A percentile compares a stretch with the other conserved stretches of the same genome.
phyloP scores from a whole-genome alignment of 805 yeast species.

The Blastobotrys mokoenaii region DNA sequence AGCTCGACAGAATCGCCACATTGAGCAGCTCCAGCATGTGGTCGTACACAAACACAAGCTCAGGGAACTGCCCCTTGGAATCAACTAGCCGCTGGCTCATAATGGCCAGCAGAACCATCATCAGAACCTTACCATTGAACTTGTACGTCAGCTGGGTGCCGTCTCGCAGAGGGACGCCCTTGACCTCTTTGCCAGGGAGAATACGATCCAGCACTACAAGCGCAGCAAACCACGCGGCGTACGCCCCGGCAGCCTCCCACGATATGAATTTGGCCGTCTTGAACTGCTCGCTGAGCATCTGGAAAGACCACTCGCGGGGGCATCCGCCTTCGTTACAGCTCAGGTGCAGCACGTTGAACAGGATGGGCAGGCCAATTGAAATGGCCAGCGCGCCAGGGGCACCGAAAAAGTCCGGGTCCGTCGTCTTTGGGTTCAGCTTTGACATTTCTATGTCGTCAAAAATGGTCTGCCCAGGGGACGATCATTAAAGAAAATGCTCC shows the following conservation, averaged over 20 bases:
- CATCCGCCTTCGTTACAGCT: conserved; percentile 46
- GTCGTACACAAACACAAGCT: conserved; percentile 64
- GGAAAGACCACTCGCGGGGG: conserved; percentile 18
- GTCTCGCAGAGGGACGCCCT: conserved; percentile 70
- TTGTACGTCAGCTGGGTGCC: conserved; percentile 63
- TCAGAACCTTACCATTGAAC: conserved; percentile 68
- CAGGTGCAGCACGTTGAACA: conserved; percentile 52
- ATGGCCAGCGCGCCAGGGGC: conserved; percentile 62
- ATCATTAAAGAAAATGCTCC: background rate
- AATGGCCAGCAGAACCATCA: conserved; percentile 30
- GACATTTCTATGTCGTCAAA: background rate
- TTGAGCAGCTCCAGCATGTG: conserved; percentile 59
- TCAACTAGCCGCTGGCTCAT: conserved; percentile 45
- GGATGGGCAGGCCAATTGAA: conserved; percentile 56
- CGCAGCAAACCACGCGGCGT: conserved; percentile 62
- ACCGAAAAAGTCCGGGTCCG: conserved; percentile 71
- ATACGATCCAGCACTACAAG: conserved; percentile 56
- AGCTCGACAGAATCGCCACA: conserved; percentile 56
- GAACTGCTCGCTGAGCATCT: conserved; percentile 13
- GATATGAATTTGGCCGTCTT: conserved; percentile 17
- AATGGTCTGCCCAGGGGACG: too few relatives aligned
- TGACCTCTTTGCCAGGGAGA: conserved; percentile 53
- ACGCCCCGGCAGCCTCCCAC: conserved; percentile 49
- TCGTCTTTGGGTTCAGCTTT: conserved; percentile 58
- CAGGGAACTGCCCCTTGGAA: conserved; percentile 58